These are phyloP conservation scores for Pleurotus platypus DNA, from an alignment of 768 basidiomycete genomes.

Conservation along the genomic window DNA sequence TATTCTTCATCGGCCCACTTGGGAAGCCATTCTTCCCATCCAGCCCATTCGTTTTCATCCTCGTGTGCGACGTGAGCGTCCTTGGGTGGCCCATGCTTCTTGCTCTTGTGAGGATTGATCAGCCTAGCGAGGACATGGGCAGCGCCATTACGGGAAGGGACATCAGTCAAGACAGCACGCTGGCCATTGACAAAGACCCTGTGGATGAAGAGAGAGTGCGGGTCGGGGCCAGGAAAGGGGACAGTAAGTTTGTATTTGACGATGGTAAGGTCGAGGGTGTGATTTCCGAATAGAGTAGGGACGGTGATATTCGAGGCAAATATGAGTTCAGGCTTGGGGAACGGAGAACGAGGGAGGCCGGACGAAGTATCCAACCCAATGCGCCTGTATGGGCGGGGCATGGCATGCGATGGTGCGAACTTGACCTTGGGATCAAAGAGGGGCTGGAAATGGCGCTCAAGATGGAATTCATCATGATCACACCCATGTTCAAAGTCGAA, in stretches of 20 bases:
- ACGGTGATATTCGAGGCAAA: constrained; percentile 31
- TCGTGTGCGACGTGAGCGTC: constrained; percentile 5
- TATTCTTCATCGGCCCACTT: constrained; percentile 37
- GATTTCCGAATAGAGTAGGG: constrained; percentile 39
- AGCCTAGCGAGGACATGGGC: constrained; percentile 43
- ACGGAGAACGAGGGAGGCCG: not conserved
- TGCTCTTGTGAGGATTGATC: constrained; percentile 31
- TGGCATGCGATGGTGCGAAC: not conserved
- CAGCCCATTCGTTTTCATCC: constrained; percentile 37
- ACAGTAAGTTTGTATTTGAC: constrained; percentile 40
- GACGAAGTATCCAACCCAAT: not conserved
- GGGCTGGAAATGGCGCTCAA: not conserved
- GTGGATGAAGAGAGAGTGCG: constrained; percentile 25
- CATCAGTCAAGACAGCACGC: constrained; percentile 36
- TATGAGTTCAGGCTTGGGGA: constrained; percentile 23
- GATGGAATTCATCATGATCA: not conserved
- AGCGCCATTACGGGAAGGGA: constrained; percentile 55
- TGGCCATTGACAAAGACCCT: constrained; percentile 37
- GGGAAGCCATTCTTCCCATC: constrained; percentile 52
- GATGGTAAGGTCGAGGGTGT: constrained; percentile 42
- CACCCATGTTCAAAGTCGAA: not conserved
- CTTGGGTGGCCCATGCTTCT: constrained; percentile 14
- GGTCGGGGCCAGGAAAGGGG: constrained; percentile 32
- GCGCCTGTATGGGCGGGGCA: not conserved
- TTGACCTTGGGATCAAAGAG: not conserved